Evolutionary conservation across 495 filamentous ascomycete genomes (phyloP), one percentile per base, ranked within the genome.

Genomic region (Trichocladium uniseriatum): DNA sequence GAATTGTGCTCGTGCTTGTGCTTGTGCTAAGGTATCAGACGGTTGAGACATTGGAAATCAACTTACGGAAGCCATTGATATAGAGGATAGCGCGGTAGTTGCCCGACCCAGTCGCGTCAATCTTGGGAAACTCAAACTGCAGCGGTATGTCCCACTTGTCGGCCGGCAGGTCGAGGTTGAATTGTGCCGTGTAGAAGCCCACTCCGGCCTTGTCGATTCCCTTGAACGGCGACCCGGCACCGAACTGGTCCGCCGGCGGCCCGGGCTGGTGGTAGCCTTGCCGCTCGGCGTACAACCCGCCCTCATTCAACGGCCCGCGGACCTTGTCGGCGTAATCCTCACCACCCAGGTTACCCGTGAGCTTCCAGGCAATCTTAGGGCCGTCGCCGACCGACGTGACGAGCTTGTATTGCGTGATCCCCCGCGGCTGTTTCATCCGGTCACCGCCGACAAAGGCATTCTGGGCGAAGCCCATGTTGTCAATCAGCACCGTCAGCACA

Each of bases 231-330:
- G 61, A 63, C 18, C 59, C 61, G 0, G 60, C 51, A 20, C 58
- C 55, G 73, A 79, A 85, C 6, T 55, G 55, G 20, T 63, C 29
- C 22, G 51, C 73, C 13, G 83, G 80, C 4, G 82, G 74, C 16
- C 71, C 60, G 0, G 85, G 83, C 20, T 82, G 75, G 56, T 86
- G 82, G 61, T 70, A 84, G 4, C 85, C 86, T 52, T 83, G 76
- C 15, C 86, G 71, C 58, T 89, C 86, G 15, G 77, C 75, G 51
- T 70, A 87, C 13, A 87, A 59, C 3, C 79, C 84, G 22, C 85
- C 85, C 60, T 90, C 87, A 55, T 92, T 92, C 29, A 89, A 59
- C 3, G 84, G 86, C 10, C 87, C 86, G 31, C 84, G 79, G 1
- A 66, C 63, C 18, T 70, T 67, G 55, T 92, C 87, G 0, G 53